Percentiles rank a stretch among this genome's conserved stretches.
Conservation (phyloP, 768 basidiomycete genomes). For the Leccinum ochraceum region DNA sequence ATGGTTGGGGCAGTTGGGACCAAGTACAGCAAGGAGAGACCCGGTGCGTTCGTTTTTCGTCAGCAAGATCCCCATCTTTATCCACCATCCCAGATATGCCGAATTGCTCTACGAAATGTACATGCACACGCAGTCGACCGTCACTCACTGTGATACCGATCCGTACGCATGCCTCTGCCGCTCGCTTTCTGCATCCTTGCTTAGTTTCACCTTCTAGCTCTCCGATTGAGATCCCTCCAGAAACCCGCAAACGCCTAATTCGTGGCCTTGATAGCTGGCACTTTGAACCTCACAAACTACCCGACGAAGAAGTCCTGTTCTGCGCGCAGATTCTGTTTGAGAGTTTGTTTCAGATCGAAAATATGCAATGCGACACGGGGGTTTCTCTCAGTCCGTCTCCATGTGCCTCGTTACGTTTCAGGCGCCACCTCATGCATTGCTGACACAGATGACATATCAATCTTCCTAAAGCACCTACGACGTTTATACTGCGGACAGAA, state of each 20-base stretch:
- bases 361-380: conserved; percentile 59
- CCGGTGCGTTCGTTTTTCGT: conserved; percentile 42
- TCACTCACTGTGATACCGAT: conserved; percentile 49
- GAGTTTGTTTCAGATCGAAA: conserved; percentile 75
- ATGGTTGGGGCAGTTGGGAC: conserved; percentile 70
- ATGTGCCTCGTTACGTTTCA: conserved; percentile 21
- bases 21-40: conserved; percentile 47
- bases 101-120: conserved; percentile 87
- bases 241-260: conserved; percentile 64
- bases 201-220: conserved; percentile 38
- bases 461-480: conserved; percentile 86
- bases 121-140: conserved; percentile 71
- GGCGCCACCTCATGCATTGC: conserved; percentile 18
- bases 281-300: conserved; percentile 85
- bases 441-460: conserved; percentile 64
- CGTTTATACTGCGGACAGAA: conserved; percentile 88
- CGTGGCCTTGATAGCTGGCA: conserved; percentile 74
- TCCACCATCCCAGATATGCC: conserved; percentile 54
- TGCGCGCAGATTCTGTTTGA: conserved; percentile 90
- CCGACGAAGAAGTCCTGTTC: conserved; percentile 78
- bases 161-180: conserved; percentile 16
- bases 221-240: conserved; percentile 47
- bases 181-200: not conserved
- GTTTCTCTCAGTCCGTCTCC: conserved; percentile 57
- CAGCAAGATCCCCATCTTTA: conserved; percentile 7